phyloP scores from a whole-genome alignment of 106 monocot species.

The Hemerocallis citrina region DNA sequence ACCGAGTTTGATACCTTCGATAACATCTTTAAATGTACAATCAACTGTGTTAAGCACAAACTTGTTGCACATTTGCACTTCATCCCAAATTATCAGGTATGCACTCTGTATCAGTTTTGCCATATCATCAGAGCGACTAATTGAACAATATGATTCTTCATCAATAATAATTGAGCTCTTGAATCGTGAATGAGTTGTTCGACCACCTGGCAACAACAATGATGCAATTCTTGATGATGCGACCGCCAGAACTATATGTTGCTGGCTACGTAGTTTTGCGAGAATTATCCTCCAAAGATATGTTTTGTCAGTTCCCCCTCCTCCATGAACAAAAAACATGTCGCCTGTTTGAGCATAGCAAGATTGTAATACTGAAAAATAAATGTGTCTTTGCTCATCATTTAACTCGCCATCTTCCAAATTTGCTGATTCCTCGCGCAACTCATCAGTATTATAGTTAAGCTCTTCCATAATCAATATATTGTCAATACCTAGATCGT shows the following conservation, averaged over 20 bases:
- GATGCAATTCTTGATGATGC: slow-evolving; percentile 14
- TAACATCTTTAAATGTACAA: neutral
- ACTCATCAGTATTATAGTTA: neutral
- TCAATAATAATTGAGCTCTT: slow-evolving; percentile 9
- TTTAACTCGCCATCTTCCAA: neutral
- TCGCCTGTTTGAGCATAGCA: neutral
- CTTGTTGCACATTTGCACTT: slow-evolving; percentile 6
- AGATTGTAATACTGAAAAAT: neutral
- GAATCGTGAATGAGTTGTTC: slow-evolving; percentile 26
- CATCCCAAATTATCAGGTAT: slow-evolving; percentile 9
- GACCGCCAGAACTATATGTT: slow-evolving; percentile 11
- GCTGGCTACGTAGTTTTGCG: neutral
- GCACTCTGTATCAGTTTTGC: neutral
- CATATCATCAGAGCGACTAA: slow-evolving; percentile 3
- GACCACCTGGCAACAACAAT: slow-evolving; percentile 10
- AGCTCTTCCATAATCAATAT: too few relatives aligned
- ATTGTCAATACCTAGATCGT: too few relatives aligned
- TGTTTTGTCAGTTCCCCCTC: slow-evolving; percentile 21
- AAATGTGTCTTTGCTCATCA: slow-evolving; percentile 8
- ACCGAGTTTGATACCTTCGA: neutral
- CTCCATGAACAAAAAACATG: neutral
- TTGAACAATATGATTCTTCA: slow-evolving; percentile 6
- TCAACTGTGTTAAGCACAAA: slow-evolving; percentile 18
- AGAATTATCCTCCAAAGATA: slow-evolving; percentile 9
- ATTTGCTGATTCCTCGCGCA: neutral